These are phyloP conservation scores for Verticillium albo-atrum DNA, from an alignment of 2,329 filamentous ascomycete genomes.

Conservation along the genomic window DNA sequence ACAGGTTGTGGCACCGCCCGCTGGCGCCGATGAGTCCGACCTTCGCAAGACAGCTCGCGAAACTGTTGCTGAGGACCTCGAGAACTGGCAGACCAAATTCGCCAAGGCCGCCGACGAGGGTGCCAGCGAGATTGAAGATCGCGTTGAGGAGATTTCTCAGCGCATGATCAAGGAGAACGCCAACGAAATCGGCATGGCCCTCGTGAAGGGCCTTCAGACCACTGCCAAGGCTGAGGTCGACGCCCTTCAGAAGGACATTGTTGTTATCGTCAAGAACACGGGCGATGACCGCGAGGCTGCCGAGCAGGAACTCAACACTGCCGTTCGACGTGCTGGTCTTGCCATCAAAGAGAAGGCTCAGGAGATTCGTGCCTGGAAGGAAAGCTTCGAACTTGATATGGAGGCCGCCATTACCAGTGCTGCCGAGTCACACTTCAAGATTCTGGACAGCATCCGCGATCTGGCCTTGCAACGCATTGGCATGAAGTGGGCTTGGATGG, in stretches of 20 bases:
- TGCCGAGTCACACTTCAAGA: conserved; percentile 75
- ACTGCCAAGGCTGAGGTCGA: conserved; percentile 60
- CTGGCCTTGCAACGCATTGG: conserved; percentile 87
- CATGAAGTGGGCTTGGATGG: conserved; percentile 93
- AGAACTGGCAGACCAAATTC: conserved; percentile 85
- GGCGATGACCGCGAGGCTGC: conserved; percentile 35
- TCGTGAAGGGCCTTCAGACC: conserved; percentile 65
- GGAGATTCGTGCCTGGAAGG: conserved; percentile 71
- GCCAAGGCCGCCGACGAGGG: conserved; percentile 81
- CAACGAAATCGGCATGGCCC: conserved; percentile 58
- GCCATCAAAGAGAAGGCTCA: conserved; percentile 75
- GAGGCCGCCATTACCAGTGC: conserved; percentile 64
- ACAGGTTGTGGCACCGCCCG: conserved; percentile 38
- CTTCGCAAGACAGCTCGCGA: conserved; percentile 55
- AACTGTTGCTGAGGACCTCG: conserved; percentile 72
- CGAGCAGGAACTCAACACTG: conserved; percentile 37
- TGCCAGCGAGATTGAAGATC: conserved; percentile 65
- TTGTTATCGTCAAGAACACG: conserved; percentile 54
- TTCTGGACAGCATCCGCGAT: conserved; percentile 77
- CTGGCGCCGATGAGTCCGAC: conserved; percentile 45
- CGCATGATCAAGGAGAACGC: conserved; percentile 59
- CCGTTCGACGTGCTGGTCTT: conserved; percentile 63
- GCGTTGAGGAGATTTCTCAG: conserved; percentile 54
- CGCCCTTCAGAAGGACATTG: conserved; percentile 63
- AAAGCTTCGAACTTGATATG: conserved; percentile 66